A percentile compares a stretch with the other conserved stretches of the same genome.
Evolutionary conservation across 2,329 filamentous ascomycete genomes (phyloP).

Genomic region (Corinectria fuckeliana): DNA sequence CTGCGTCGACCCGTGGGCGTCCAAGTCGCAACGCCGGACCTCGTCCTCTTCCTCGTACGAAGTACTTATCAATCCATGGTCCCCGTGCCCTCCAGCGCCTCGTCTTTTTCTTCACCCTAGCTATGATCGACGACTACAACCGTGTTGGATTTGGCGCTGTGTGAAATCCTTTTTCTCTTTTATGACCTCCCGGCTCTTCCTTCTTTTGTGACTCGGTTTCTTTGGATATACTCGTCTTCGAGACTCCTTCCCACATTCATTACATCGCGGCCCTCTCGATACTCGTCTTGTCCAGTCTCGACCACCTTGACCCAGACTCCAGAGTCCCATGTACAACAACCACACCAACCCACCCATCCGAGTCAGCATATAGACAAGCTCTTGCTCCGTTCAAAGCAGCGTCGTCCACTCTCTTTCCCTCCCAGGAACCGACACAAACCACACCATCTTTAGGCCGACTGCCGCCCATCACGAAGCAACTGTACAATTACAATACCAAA

Average conservation of each 20-base stretch:
- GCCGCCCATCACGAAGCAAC: slow-evolving; percentile 29
- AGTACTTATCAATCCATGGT: slow-evolving; percentile 56
- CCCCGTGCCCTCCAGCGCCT: slow-evolving; percentile 52
- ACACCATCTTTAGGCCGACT: slow-evolving; percentile 37
- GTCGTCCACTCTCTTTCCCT: slow-evolving; percentile 51
- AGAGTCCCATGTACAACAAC: slow-evolving; percentile 43
- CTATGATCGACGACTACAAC: slow-evolving; percentile 53
- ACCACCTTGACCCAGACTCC: slow-evolving; percentile 20
- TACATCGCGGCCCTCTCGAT: slow-evolving; percentile 36
- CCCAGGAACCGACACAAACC: slow-evolving; percentile 33
- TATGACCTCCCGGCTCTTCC: slow-evolving; percentile 57
- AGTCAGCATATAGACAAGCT: slow-evolving; percentile 44
- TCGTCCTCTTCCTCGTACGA: slow-evolving; percentile 44
- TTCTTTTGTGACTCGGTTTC: slow-evolving; percentile 54
- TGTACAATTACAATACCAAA: slow-evolving; percentile 33
- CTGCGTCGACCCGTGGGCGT: slow-evolving; percentile 38
- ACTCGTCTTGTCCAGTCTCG: slow-evolving; percentile 23
- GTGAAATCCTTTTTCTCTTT: slow-evolving; percentile 54
- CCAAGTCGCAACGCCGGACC: slow-evolving; percentile 45
- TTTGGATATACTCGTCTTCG: slow-evolving; percentile 48
- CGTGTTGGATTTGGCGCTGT: slow-evolving; percentile 51
- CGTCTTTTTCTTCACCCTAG: slow-evolving; percentile 45
- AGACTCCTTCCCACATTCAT: slow-evolving; percentile 53
- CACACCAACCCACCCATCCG: slow-evolving; percentile 38
- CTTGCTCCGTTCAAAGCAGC: slow-evolving; percentile 43